Evolutionary conservation across 2,329 filamentous ascomycete species (phyloP).

Genomic region (Stemphylium beticola): DNA sequence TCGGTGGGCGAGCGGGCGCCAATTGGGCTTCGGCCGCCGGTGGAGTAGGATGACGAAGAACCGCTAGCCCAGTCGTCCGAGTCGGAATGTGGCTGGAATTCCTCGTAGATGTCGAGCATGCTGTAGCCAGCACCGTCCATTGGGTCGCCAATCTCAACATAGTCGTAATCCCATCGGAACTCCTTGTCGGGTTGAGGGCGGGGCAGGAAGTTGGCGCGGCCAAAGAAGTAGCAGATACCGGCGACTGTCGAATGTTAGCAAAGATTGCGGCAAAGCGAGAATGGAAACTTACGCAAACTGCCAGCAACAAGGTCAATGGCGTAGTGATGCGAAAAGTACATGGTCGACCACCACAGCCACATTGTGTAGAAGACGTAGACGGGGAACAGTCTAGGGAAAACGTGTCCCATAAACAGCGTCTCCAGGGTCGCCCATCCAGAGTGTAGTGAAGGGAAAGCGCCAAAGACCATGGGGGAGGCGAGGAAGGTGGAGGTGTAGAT

Average conservation of each 20-base stretch:
- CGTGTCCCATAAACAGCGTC: conserved; percentile 89
- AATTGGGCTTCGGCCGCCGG: conserved; percentile 63
- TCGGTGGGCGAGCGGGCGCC: conserved; percentile 58
- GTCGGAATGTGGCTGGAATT: conserved; percentile 61
- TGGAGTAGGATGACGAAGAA: conserved; percentile 78
- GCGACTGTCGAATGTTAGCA: conserved; percentile 56
- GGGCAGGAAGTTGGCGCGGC: conserved; percentile 80
- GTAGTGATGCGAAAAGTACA: conserved; percentile 98
- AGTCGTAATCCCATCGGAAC: conserved; percentile 95
- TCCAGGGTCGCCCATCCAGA: conserved; percentile 88
- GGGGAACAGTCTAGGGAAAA: conserved; percentile 82
- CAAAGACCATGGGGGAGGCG: conserved; percentile 88
- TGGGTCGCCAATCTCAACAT: conserved; percentile 80
- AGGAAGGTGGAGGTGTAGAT: conserved; percentile 93
- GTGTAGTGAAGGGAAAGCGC: conserved; percentile 92
- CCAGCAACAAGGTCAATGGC: conserved; percentile 91
- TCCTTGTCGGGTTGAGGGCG: conserved; percentile 82
- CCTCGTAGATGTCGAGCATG: conserved; percentile 63
- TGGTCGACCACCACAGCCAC: conserved; percentile 98
- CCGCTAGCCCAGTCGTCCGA: conserved; percentile 91
- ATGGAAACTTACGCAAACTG: conserved; percentile 61
- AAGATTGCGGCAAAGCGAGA: neutral
- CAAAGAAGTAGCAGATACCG: conserved; percentile 79
- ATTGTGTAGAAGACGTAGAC: conserved; percentile 83
- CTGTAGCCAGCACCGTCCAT: conserved; percentile 57